Evolutionary conservation across 805 yeast genomes (phyloP).

Genomic region (Pichia eremophila): DNA sequence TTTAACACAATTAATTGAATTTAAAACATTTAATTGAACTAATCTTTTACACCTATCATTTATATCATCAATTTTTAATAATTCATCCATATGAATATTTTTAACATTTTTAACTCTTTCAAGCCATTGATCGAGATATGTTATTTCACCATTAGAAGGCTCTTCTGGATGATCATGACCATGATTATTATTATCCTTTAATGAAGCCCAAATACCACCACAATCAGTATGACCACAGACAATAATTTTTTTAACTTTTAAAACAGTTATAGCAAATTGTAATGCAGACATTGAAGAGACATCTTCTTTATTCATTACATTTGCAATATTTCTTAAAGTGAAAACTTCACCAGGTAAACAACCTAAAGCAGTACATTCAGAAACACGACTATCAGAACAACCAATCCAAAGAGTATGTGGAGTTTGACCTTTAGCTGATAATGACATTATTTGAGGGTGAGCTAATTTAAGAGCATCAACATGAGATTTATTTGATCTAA

Average conservation of each 20-base stretch:
- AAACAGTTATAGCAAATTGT: conserved; percentile 79
- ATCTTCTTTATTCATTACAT: conserved; percentile 63
- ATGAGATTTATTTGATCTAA: conserved; percentile 37
- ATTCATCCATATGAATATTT: conserved; percentile 43
- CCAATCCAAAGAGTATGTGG: conserved; percentile 95
- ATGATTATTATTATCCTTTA: conserved; percentile 37
- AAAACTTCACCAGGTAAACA: conserved; percentile 89
- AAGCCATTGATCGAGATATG: conserved; percentile 57
- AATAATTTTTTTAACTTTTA: conserved; percentile 71
- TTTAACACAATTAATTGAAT: conserved; percentile 59
- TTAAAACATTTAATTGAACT: conserved; percentile 66
- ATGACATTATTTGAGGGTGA: conserved; percentile 50
- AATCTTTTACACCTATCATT: conserved; percentile 49
- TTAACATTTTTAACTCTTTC: conserved; percentile 59
- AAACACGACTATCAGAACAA: conserved; percentile 86
- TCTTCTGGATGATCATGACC: no score
- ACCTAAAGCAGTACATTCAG: conserved; percentile 62
- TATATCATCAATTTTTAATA: conserved; percentile 42
- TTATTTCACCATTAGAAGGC: conserved; percentile 43
- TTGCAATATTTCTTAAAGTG: conserved; percentile 83
- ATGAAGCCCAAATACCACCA: conserved; percentile 83
- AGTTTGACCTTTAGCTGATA: conserved; percentile 73
- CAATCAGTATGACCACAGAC: conserved; percentile 95
- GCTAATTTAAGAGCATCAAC: conserved; percentile 38
- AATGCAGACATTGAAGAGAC: conserved; percentile 66